These are phyloP conservation scores for Eucalyptus cloeziana DNA, from an alignment of 345 rosid species.

Conservation along the genomic window DNA sequence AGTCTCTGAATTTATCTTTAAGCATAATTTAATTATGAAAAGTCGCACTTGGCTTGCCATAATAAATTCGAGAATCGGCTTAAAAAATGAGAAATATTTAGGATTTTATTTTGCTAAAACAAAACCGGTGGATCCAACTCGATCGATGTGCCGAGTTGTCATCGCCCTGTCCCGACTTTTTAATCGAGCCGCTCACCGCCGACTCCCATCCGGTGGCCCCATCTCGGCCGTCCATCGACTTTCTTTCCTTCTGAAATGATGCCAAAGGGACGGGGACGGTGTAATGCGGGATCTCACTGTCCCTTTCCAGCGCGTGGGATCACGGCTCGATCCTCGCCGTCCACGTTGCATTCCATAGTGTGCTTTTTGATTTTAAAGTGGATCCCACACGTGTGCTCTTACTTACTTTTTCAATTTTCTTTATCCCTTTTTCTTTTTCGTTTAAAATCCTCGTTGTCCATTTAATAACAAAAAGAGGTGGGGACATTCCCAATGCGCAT, in stretches of 20 bases:
- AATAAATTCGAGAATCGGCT: neutral
- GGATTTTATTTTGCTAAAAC: neutral
- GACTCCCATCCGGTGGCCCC: neutral
- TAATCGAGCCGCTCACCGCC: neutral
- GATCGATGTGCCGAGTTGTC: neutral
- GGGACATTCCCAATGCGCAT: neutral
- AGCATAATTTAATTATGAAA: neutral
- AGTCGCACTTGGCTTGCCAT: neutral
- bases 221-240: neutral
- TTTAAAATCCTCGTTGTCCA: neutral
- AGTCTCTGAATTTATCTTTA: neutral
- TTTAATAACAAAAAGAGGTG: neutral
- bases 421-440: neutral
- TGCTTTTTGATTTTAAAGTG: neutral
- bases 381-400: neutral
- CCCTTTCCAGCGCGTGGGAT: neutral
- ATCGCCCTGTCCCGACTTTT: neutral
- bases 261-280: neutral
- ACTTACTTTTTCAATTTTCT: neutral
- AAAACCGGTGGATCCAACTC: neutral
- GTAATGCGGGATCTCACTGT: neutral
- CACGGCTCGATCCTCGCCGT: neutral
- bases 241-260: neutral
- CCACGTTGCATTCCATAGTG: neutral
- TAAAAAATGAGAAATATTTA: neutral